Evolutionary conservation across 495 filamentous ascomycete species (phyloP).

Genomic region (Penicillium manginii): DNA sequence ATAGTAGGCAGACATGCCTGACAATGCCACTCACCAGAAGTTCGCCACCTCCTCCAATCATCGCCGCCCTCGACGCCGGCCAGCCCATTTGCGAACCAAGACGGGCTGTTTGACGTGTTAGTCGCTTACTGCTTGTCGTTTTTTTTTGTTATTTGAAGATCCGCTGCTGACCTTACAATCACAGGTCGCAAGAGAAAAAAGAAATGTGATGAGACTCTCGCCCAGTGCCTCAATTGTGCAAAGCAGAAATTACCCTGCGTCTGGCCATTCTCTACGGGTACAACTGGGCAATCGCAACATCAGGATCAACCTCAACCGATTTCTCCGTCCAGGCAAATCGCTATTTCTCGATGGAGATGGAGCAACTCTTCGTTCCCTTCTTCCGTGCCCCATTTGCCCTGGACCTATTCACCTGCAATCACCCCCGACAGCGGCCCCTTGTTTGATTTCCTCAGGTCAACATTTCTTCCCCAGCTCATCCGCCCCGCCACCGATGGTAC

Average conservation of each 20-base stretch:
- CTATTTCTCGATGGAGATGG: background rate
- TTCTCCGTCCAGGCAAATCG: background rate
- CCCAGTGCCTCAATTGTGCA: conserved; percentile 22
- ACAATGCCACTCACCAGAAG: background rate
- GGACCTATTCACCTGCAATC: conserved; percentile 14
- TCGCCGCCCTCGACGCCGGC: conserved; percentile 24
- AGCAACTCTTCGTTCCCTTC: background rate
- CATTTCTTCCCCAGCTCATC: conserved; percentile 26
- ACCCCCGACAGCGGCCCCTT: conserved; percentile 15
- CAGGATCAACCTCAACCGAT: background rate
- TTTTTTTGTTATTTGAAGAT: background rate
- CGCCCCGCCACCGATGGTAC: conserved; percentile 13
- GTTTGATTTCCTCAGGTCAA: conserved; percentile 22
- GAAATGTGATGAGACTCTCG: conserved; percentile 27
- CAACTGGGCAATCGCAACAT: too few species aligned
- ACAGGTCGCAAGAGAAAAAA: conserved; percentile 29
- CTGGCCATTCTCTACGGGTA: conserved; percentile 8
- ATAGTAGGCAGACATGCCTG: background rate
- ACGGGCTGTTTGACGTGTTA: conserved; percentile 30
- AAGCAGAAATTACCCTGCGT: conserved; percentile 15
- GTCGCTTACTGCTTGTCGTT: background rate
- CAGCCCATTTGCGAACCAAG: conserved; percentile 29
- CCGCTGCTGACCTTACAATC: background rate
- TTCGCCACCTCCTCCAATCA: conserved; percentile 11
- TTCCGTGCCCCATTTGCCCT: background rate